These are phyloP conservation scores for Paramecium octaurelia DNA, from an alignment of 73 alveolate species.

Conservation along the genomic window DNA sequence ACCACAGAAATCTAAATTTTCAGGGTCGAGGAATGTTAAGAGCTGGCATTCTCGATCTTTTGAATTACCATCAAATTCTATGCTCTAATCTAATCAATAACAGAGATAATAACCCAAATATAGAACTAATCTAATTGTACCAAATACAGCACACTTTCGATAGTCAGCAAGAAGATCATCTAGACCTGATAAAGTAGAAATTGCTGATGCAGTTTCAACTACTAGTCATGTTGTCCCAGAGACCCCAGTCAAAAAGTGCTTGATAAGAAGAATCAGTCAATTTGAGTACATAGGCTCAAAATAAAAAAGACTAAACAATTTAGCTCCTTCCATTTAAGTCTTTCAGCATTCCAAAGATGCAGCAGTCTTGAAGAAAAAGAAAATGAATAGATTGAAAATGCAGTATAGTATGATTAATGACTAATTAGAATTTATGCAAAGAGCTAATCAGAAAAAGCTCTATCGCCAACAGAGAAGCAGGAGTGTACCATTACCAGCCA, in stretches of 20 bases:
- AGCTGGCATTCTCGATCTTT: not conserved
- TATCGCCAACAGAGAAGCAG: not conserved
- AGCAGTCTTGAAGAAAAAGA: not conserved
- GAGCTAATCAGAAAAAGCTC: not conserved
- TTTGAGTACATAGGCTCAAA: not conserved
- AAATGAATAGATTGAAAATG: constrained; percentile 15
- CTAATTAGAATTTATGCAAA: not conserved
- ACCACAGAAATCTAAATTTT: not conserved
- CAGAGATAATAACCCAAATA: not conserved
- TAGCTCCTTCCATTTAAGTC: not conserved
- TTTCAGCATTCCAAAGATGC: constrained; percentile 4
- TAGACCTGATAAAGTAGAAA: not conserved
- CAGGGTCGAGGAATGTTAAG: not conserved
- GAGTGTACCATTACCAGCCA: not conserved
- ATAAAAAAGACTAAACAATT: not conserved
- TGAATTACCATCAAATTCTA: not conserved
- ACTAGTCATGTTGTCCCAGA: not conserved
- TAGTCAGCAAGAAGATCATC: not conserved
- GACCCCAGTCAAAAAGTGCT: not conserved
- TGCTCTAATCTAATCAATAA: not conserved
- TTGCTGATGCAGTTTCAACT: not conserved
- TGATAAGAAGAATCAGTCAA: not conserved
- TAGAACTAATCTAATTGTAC: not conserved
- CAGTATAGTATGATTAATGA: not conserved
- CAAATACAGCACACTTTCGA: not conserved